Base-by-base conservation (phyloP, 257 asterid species). In the Lycium ferocissimum region DNA sequence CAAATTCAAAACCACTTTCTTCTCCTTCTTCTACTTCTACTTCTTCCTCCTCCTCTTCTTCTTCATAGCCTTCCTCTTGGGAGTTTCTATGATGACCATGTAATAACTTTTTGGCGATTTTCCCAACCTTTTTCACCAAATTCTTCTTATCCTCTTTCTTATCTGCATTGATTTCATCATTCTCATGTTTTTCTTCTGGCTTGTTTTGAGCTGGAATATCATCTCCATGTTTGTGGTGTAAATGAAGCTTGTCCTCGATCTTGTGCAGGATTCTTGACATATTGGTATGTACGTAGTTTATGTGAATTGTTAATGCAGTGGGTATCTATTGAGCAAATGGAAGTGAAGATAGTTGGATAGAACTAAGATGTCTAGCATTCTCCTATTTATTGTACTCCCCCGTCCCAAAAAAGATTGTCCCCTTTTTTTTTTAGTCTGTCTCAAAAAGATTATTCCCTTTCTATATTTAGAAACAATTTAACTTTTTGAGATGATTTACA, bases 231-330 rank as follows among this genome's bases (percentile, higher is more conserved):
- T 47, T 73, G 80, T 47, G 59, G 59, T 73, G 40, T 45, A 73
- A 45, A 20, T 73, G 80, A 1, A 73, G 59, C 40, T 73, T 73
- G 40, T 73, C 80, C 40, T 73, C 59, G 6, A 73, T 73, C 8
- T 73, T 73, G 80, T 73, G 59, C n/a, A 73, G 7, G 18, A 73
- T 0, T 73, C 80, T 47, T 73, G 80, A 47, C 80, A 45, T 73
- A 1, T n/a, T 73, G 9, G 0, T 72, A n/a, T 26, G 33, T 26
- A 26, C 33, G 33, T 26, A 26, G 1, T 9, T 9, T 71, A 11
- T 40, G 0, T 70, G 35, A 6, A 71, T 0, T 0, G 35, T 43
- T 18, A 71, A 65, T 62, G 45, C 45, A 40, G 5, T 2, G 45
- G 5, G 6, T 40, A 40, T 40, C 45, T 40, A 3, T 40, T 40